Evolutionary conservation across 2,329 filamentous ascomycete species (phyloP).

Genomic region (Colletotrichum siamense): DNA sequence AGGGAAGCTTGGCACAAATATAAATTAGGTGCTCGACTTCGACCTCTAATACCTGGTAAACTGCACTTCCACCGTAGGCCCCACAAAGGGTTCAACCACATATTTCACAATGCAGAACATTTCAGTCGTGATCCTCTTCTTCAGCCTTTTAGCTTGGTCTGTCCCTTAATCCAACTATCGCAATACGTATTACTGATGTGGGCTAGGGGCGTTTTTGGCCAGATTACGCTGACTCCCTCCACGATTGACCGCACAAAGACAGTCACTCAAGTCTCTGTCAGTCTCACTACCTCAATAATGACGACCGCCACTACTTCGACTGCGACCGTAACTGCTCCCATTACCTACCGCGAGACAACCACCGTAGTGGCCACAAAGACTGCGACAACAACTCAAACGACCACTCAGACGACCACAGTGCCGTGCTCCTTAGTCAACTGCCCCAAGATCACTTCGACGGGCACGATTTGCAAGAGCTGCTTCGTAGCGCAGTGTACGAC

Average conservation of each 20-base stretch:
- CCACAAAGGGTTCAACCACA: neutral
- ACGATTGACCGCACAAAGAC: conserved; percentile 5
- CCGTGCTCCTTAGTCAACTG: conserved; percentile 24
- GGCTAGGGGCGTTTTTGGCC: neutral
- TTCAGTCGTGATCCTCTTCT: neutral
- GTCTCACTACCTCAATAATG: neutral
- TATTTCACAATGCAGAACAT: neutral
- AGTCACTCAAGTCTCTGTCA: neutral
- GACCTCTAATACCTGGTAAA: neutral
- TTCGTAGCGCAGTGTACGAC: conserved; percentile 33
- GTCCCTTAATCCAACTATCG: neutral
- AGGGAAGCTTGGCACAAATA: neutral
- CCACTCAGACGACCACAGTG: neutral
- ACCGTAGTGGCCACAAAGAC: neutral
- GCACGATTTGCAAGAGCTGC: conserved; percentile 37
- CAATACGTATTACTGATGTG: neutral
- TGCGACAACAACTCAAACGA: neutral
- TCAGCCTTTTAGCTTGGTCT: neutral
- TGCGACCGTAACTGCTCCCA: neutral
- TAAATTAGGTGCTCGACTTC: neutral
- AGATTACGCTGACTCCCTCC: conserved; percentile 4
- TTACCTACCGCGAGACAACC: neutral
- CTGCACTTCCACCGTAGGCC: neutral
- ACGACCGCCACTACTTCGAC: neutral
- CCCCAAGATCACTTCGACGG: conserved; percentile 36